Evolutionary conservation across 805 yeast genomes (phyloP).

Genomic region (Wickerhamomyces alni): DNA sequence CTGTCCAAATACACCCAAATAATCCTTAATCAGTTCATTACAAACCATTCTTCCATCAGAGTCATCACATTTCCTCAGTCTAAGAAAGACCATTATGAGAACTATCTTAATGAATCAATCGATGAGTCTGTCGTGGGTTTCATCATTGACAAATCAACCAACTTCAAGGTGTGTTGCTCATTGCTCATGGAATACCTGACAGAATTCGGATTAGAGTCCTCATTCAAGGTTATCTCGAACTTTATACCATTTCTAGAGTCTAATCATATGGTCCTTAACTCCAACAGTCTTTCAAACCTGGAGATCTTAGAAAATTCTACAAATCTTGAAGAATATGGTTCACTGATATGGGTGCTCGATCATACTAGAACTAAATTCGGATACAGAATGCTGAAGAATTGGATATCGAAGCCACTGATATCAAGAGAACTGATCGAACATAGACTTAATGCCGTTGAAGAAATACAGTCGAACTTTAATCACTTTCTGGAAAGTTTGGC

Average conservation of each 20-base stretch:
- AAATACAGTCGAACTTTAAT: constrained; percentile 35
- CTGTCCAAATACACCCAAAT: constrained; percentile 27
- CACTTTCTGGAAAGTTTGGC: constrained; percentile 32
- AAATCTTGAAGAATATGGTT: constrained; percentile 51
- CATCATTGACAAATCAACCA: constrained; percentile 16
- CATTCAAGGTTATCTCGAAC: constrained; percentile 48
- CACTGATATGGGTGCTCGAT: constrained; percentile 74
- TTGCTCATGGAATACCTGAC: constrained; percentile 48
- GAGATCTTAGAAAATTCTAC: constrained; percentile 72
- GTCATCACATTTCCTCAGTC: background rate
- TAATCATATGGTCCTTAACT: constrained; percentile 49
- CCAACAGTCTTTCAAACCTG: constrained; percentile 60
- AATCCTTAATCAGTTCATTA: constrained; percentile 5
- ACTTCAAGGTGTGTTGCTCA: constrained; percentile 33
- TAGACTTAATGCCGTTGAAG: constrained; percentile 58
- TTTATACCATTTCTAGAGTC: constrained; percentile 44
- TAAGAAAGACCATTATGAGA: constrained; percentile 10
- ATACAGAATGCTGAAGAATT: constrained; percentile 51
- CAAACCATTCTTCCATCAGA: constrained; percentile 1
- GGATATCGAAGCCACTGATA: constrained; percentile 73
- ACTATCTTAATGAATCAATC: constrained; percentile 11
- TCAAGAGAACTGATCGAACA: constrained; percentile 46
- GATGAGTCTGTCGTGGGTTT: constrained; percentile 22
- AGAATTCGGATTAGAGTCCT: constrained; percentile 55
- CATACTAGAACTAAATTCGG: constrained; percentile 81